A percentile compares a stretch with the other conserved stretches of the same genome.
Evolutionary conservation across 2,329 filamentous ascomycete species (phyloP).

Genomic region (Colletotrichum plurivorum): DNA sequence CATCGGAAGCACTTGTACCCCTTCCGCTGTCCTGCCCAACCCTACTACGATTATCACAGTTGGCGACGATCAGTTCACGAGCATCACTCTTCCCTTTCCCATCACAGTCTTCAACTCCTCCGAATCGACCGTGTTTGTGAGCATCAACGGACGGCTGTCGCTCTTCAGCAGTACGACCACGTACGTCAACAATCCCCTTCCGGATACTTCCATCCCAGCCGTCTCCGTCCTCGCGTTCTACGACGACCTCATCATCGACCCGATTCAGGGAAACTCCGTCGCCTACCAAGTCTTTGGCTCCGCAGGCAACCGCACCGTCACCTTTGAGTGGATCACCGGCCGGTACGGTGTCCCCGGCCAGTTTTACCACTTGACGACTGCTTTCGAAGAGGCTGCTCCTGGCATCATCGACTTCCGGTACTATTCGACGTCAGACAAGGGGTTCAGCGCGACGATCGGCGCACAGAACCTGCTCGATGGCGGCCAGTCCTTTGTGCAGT

Average conservation of each 20-base stretch:
- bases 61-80: background rate
- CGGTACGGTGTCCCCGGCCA: background rate
- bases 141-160: conserved; percentile 10
- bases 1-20: background rate
- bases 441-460: background rate
- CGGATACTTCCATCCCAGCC: background rate
- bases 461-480: background rate
- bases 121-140: conserved; percentile 1
- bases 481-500: background rate
- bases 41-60: background rate
- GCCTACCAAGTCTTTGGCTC: background rate
- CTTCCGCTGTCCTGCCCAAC: background rate
- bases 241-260: background rate
- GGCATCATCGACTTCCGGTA: conserved; percentile 4
- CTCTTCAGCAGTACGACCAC: background rate
- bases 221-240: conserved; percentile 4
- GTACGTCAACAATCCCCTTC: background rate
- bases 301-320: conserved; percentile 2
- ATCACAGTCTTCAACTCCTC: background rate
- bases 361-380: conserved; percentile 6
- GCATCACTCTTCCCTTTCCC: background rate
- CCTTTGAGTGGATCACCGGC: background rate
- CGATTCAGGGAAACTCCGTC: background rate
- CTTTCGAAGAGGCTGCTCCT: conserved; percentile 6
- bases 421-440: background rate